Percentiles rank a stretch among this genome's conserved stretches.
phyloP scores from a whole-genome alignment of 1,284 basidiomycete species.

The Golubevia pallescens region DNA sequence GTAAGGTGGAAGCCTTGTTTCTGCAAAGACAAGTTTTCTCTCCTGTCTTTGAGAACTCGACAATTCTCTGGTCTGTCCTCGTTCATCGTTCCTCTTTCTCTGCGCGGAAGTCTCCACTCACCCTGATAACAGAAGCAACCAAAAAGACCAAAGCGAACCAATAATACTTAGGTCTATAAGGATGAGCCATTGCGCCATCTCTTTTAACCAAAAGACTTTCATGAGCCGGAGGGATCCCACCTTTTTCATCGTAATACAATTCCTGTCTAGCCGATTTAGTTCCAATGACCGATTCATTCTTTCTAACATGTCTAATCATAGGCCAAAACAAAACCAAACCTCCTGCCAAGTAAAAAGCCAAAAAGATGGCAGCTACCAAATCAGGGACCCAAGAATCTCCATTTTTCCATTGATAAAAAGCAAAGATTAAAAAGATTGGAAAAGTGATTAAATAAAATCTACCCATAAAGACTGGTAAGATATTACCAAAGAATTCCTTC shows the following conservation, averaged over 20 bases:
- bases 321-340: conserved; percentile 24
- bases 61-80: too few relatives aligned
- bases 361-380: conserved; percentile 36
- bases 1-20: too few relatives aligned
- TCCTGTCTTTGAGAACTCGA: too few relatives aligned
- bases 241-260: conserved; percentile 34
- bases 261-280: conserved; percentile 9
- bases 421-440: conserved; percentile 30
- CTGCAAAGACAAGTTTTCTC: too few relatives aligned
- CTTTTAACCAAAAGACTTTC: conserved; percentile 15
- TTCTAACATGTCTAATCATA: conserved; percentile 20
- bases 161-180: conserved; percentile 42
- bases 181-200: conserved; percentile 47
- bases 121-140: conserved; percentile 37
- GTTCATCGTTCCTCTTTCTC: too few relatives aligned
- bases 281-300: too few relatives aligned
- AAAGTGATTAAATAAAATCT: conserved; percentile 18
- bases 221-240: conserved; percentile 22
- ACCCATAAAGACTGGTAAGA: conserved; percentile 24
- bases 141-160: conserved; percentile 50
- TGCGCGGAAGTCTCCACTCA: too few relatives aligned
- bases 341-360: conserved; percentile 15
- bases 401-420: conserved; percentile 54
- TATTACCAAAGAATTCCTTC: conserved; percentile 7
- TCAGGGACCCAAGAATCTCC: conserved; percentile 53